Evolutionary conservation across 306 rosid genomes (phyloP), one percentile per base, ranked within the genome.

Genomic region (Casuarina cunninghamiana): DNA sequence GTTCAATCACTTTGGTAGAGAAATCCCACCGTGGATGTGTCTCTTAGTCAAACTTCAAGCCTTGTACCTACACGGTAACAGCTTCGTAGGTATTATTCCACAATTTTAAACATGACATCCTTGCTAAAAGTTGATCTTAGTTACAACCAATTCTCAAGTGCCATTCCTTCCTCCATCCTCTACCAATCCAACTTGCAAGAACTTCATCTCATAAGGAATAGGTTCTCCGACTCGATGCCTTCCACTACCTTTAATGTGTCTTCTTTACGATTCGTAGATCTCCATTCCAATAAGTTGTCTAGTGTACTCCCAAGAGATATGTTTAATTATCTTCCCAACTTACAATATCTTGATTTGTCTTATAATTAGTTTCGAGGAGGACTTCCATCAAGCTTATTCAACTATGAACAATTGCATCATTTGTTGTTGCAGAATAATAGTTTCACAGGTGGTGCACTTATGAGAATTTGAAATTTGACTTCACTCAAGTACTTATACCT

Each of bases 221-320:
- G 5, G 58, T 21, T 81, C 26, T n/a, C 55, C 37, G 84, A 75
- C 4, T 11, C 35, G 32, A 75, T 77, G 72, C 84, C 85, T 75
- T 35, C 3, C 0, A 0, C 3, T 35, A 2, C 77, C 4, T 81
- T 76, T 75, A 81, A 81, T 48, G 48, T 71, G 72, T 81, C 81
- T 5, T 72, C 75, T 53, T 8, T 77, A 58, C 60, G 8, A 2
- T 32, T 0, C 5, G 35, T 81, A 6, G 60, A 37, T 46, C 45
- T 46, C 0, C 0, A 5, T 4, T 3, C 10, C 2, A 81, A 81
- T 70, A 53, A 37, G 9, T 11, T 71, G 43, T 57, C 21, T 0
- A 74, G 81, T 7, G 35, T 9, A 0, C 53, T 81, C 32, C 80
- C 86, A 0, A 45, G n/a, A 9, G 32, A 60, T 62, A 16, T 5